Evolutionary conservation across 768 basidiomycete genomes (phyloP).

Genomic region (Lactarius tabidus): DNA sequence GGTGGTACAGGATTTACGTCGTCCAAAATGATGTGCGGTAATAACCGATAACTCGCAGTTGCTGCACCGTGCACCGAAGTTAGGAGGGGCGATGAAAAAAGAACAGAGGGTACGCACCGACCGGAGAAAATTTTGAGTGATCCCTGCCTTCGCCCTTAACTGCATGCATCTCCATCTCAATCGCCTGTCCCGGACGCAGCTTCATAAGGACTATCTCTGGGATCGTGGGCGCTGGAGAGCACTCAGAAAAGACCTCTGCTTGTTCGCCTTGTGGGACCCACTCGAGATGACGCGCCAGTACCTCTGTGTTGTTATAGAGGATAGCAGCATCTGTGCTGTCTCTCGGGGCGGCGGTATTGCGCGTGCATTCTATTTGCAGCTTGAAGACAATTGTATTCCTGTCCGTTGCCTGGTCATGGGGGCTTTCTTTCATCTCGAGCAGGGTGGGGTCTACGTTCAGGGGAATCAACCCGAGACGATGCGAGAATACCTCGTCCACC

Average conservation of each 20-base stretch:
- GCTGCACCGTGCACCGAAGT: slow-evolving; percentile 42
- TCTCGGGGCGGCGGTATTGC: slow-evolving; percentile 50
- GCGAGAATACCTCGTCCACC: slow-evolving; percentile 89
- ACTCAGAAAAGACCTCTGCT: slow-evolving; percentile 46
- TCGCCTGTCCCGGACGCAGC: slow-evolving; percentile 83
- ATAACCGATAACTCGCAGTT: slow-evolving; percentile 90
- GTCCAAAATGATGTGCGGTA: slow-evolving; percentile 73
- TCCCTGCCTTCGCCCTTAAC: slow-evolving; percentile 91
- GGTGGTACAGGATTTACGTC: slow-evolving; percentile 72
- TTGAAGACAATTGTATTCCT: slow-evolving; percentile 86
- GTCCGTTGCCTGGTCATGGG: slow-evolving; percentile 70
- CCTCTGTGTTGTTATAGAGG: slow-evolving; percentile 68
- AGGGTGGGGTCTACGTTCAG: slow-evolving; percentile 79
- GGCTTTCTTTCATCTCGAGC: slow-evolving; percentile 51
- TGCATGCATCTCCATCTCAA: slow-evolving; percentile 85
- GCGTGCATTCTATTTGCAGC: slow-evolving; percentile 65
- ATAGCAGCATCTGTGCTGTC: slow-evolving; percentile 31
- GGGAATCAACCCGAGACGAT: slow-evolving; percentile 89
- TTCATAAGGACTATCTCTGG: slow-evolving; percentile 87
- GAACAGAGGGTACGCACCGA: slow-evolving; percentile 50
- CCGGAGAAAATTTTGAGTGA: slow-evolving; percentile 95
- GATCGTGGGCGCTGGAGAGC: slow-evolving; percentile 63
- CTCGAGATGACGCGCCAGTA: slow-evolving; percentile 60
- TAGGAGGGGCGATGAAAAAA: slow-evolving; percentile 1
- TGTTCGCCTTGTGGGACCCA: slow-evolving; percentile 89